Conservation (phyloP, 2,329 filamentous ascomycete species). For the Pezicula carpinea region DNA sequence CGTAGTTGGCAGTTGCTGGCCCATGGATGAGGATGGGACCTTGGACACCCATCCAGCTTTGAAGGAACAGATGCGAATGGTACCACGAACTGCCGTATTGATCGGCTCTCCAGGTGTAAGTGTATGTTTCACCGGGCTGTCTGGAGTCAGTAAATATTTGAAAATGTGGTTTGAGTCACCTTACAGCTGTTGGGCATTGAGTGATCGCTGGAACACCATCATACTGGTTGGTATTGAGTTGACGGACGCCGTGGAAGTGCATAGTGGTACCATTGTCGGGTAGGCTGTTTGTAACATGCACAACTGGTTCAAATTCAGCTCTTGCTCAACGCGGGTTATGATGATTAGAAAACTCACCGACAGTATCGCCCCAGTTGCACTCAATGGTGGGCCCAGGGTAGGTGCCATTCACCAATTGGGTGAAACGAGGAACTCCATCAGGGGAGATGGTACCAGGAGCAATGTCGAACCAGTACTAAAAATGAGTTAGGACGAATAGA, state of each 20-base stretch:
- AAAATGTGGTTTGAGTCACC: too few relatives aligned
- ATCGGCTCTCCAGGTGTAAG: conserved; percentile 16
- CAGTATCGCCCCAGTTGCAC: conserved; percentile 34
- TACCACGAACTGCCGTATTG: conserved; percentile 49
- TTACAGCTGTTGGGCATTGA: conserved; percentile 57
- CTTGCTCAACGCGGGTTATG: not conserved
- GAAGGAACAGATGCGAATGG: conserved; percentile 50
- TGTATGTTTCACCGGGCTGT: conserved; percentile 28
- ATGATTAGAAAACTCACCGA: conserved; percentile 30
- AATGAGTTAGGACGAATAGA: too few relatives aligned
- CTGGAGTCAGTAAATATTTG: too few relatives aligned
- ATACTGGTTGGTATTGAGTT: conserved; percentile 33
- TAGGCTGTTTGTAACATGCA: conserved; percentile 1
- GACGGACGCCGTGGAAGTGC: conserved; percentile 45
- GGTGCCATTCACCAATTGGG: conserved; percentile 27
- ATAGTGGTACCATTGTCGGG: conserved; percentile 32
- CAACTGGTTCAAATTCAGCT: conserved; percentile 28
- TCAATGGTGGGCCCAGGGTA: conserved; percentile 28
- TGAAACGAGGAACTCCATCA: conserved; percentile 25
- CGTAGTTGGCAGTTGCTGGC: conserved; percentile 52
- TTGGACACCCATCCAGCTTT: conserved; percentile 50
- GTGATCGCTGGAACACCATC: conserved; percentile 42
- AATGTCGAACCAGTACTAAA: conserved; percentile 18
- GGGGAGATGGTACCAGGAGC: conserved; percentile 21
- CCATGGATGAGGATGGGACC: conserved; percentile 60